Conservation (phyloP, 768 basidiomycete genomes). For the Infundibulicybe gibba region DNA sequence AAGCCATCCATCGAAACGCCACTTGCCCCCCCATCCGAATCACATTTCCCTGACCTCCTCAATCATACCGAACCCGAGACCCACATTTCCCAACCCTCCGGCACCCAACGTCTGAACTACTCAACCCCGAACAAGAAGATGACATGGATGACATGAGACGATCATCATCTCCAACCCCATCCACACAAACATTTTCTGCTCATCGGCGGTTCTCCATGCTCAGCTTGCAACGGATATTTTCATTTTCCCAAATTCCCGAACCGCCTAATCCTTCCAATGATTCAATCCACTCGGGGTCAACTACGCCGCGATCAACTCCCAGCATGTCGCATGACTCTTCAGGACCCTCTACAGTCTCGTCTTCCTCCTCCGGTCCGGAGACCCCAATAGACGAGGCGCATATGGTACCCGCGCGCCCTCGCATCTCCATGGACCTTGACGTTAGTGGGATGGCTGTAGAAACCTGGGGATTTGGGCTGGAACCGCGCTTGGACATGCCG, state of each 20-base stretch:
- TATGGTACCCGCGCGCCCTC: not conserved
- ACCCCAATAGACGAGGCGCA: slow-evolving; percentile 11
- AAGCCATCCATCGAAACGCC: slow-evolving; percentile 25
- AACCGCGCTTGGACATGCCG: too few relatives aligned
- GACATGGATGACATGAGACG: slow-evolving; percentile 11
- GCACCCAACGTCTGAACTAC: slow-evolving; percentile 6
- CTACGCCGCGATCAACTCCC: slow-evolving; percentile 10
- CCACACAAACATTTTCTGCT: slow-evolving; percentile 21
- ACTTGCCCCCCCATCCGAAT: slow-evolving; percentile 14
- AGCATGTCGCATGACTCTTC: slow-evolving; percentile 19
- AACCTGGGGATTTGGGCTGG: too few relatives aligned
- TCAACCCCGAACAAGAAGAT: slow-evolving; percentile 9
- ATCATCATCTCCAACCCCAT: slow-evolving; percentile 30
- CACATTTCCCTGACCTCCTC: slow-evolving; percentile 8
- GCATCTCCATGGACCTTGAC: not conserved
- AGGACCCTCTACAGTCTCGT: slow-evolving; percentile 13
- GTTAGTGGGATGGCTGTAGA: too few relatives aligned
- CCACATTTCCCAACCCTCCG: slow-evolving; percentile 1
- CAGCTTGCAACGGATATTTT: slow-evolving; percentile 35
- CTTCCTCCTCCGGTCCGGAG: slow-evolving; percentile 11
- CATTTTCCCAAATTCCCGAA: slow-evolving; percentile 22
- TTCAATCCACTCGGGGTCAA: slow-evolving; percentile 16
- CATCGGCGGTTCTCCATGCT: slow-evolving; percentile 34
- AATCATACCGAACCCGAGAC: slow-evolving; percentile 2
- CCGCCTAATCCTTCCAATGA: slow-evolving; percentile 12